Evolutionary conservation across 78 protist genomes (phyloP).

Genomic region (Dictyostelium firmibasis): DNA sequence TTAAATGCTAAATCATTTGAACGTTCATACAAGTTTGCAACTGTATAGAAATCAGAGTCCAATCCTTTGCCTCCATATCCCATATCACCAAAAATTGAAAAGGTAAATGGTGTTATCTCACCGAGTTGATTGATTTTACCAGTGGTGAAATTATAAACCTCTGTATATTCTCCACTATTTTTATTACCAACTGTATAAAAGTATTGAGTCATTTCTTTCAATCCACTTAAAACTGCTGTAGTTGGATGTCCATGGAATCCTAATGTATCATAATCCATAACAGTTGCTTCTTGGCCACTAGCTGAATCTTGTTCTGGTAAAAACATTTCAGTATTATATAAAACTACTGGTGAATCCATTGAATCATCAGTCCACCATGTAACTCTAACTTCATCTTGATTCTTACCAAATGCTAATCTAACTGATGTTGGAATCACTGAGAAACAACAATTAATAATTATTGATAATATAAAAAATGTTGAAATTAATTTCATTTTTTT

Average conservation of each 20-base stretch:
- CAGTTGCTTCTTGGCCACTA: not conserved
- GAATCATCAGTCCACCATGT: conserved; percentile 22
- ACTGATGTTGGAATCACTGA: not conserved
- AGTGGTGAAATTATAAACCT: conserved; percentile 41
- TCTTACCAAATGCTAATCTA: not conserved
- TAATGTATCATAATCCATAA: not conserved
- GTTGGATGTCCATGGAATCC: conserved; percentile 27
- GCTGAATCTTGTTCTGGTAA: not conserved
- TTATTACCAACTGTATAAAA: conserved; percentile 40
- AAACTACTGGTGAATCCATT: not conserved
- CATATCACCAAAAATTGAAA: conserved; percentile 46
- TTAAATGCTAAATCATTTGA: not conserved
- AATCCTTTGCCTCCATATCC: conserved; percentile 16
- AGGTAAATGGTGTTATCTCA: conserved; percentile 1
- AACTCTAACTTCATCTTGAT: not conserved
- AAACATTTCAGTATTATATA: not conserved
- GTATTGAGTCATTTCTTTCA: not conserved
- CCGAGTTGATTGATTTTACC: not conserved
- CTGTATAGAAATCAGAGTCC: not conserved
- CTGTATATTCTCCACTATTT: not conserved
- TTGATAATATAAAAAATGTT: not conserved
- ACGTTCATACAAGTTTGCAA: not conserved
- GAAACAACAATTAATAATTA: not conserved
- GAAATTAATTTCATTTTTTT: not conserved
- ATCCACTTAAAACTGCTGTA: not conserved